Conservation (phyloP, 176 grass and related monocot species). For the Carex pumila region DNA sequence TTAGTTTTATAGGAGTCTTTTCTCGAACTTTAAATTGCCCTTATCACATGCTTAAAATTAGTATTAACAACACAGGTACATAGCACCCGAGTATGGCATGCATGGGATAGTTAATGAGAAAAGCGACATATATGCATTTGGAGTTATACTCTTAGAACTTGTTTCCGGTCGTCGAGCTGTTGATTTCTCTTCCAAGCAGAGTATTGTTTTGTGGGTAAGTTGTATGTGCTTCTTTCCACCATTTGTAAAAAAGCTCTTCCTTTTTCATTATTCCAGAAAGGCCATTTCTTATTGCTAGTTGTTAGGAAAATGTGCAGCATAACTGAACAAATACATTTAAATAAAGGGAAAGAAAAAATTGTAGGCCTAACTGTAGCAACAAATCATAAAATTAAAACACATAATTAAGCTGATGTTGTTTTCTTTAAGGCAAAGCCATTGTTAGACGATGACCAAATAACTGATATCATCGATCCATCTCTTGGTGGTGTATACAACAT, state of each 20-base stretch:
- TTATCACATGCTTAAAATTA: not conserved
- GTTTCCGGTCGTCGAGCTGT: constrained; percentile 55
- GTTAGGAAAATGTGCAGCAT: not conserved
- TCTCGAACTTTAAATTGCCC: not conserved
- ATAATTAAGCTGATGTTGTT: not conserved
- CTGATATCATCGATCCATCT: constrained; percentile 48
- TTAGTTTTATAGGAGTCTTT: not conserved
- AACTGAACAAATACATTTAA: not conserved
- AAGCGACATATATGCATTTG: constrained; percentile 64
- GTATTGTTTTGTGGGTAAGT: constrained; percentile 59
- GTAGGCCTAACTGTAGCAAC: not conserved
- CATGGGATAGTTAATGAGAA: constrained; percentile 86
- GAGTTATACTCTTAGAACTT: constrained; percentile 66
- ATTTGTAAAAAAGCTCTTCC: not conserved
- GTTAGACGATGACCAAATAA: constrained; percentile 11
- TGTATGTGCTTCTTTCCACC: not conserved
- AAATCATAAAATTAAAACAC: not conserved
- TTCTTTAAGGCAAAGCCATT: constrained; percentile 40
- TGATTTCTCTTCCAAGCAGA: constrained; percentile 37
- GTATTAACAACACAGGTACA: constrained; percentile 29
- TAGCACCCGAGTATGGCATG: constrained; percentile 70
- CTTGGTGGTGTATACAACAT: constrained; percentile 39
- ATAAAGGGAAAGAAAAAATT: not conserved
- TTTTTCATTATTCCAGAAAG: constrained; percentile 6
- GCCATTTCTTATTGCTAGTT: not conserved